phyloP scores from a whole-genome alignment of 768 basidiomycete species.

The Boletales sp. region DNA sequence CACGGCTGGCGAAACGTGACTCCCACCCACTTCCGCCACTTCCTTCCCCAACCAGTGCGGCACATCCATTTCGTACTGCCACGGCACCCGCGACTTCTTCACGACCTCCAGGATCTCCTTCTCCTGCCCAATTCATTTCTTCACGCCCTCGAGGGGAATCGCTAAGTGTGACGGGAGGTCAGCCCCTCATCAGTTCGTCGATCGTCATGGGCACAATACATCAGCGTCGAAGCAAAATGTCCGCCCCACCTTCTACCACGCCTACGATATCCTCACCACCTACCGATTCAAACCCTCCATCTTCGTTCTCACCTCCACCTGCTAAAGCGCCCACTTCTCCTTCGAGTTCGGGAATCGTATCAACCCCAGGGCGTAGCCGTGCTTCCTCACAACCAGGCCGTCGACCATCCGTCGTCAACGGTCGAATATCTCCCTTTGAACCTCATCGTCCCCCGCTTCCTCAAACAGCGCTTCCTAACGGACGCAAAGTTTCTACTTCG shows the following conservation, averaged over 20 bases:
- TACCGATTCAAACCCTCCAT: conserved; percentile 36
- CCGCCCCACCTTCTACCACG: conserved; percentile 48
- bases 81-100: conserved; percentile 16
- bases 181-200: conserved; percentile 55
- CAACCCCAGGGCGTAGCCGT: conserved; percentile 48
- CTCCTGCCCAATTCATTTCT: conserved; percentile 36
- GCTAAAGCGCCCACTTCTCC: conserved; percentile 37
- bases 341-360: conserved; percentile 33
- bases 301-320: conserved; percentile 30
- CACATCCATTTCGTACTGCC: conserved; percentile 28
- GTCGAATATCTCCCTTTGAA: conserved; percentile 51
- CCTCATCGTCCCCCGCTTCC: conserved; percentile 51
- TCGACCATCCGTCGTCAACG: conserved; percentile 55
- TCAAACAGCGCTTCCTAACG: conserved; percentile 35
- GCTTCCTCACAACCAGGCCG: conserved; percentile 79
- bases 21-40: conserved; percentile 68
- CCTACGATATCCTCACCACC: conserved; percentile 29
- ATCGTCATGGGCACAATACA: conserved; percentile 63
- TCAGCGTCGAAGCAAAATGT: conserved; percentile 63
- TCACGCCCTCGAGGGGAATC: conserved; percentile 55
- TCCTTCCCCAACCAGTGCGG: conserved; percentile 43
- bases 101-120: conserved; percentile 49
- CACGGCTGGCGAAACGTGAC: conserved; percentile 43
- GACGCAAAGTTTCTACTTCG: conserved; percentile 61
- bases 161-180: conserved; percentile 36